phyloP scores from a whole-genome alignment of 352 stramenopile genomes.

The Nothophytophthora sp. region DNA sequence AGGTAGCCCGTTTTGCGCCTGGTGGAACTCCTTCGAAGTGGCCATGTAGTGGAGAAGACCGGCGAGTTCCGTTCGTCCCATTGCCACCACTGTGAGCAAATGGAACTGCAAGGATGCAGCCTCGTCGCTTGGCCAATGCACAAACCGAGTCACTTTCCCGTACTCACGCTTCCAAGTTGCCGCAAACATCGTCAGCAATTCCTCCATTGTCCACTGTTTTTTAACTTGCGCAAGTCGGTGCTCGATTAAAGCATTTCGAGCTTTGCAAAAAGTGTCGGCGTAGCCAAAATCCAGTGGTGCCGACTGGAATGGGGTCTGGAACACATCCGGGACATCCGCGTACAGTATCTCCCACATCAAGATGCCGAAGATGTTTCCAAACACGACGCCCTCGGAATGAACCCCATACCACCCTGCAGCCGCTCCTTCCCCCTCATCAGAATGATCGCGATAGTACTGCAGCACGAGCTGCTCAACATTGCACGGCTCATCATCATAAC shows the following conservation, averaged over 20 bases:
- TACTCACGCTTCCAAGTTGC: conserved; percentile 42
- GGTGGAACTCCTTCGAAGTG: conserved; percentile 67
- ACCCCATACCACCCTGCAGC: conserved; percentile 78
- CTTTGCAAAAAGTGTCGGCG: conserved; percentile 48
- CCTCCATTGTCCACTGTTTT: conserved; percentile 33
- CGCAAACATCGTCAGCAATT: conserved; percentile 43
- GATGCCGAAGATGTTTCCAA: conserved; percentile 81
- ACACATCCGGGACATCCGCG: conserved; percentile 73
- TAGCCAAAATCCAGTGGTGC: conserved; percentile 76
- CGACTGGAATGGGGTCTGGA: conserved; percentile 85
- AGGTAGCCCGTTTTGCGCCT: conserved; percentile 71
- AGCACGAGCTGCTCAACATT: conserved; percentile 86
- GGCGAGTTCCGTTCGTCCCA: conserved; percentile 40
- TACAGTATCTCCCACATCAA: conserved; percentile 92
- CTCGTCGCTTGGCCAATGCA: conserved; percentile 46
- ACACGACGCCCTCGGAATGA: conserved; percentile 79
- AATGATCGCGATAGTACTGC: conserved; percentile 64
- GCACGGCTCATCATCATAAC: conserved; percentile 85
- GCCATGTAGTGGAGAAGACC: conserved; percentile 65
- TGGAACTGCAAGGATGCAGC: conserved; percentile 45
- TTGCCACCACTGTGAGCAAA: conserved; percentile 49
- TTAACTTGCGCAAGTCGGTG: conserved; percentile 40
- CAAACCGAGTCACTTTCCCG: conserved; percentile 65
- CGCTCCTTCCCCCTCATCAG: conserved; percentile 2
- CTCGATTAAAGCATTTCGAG: conserved; percentile 47